phyloP scores from a whole-genome alignment of 805 yeast genomes.

The Schwanniomyces polymorphus region DNA sequence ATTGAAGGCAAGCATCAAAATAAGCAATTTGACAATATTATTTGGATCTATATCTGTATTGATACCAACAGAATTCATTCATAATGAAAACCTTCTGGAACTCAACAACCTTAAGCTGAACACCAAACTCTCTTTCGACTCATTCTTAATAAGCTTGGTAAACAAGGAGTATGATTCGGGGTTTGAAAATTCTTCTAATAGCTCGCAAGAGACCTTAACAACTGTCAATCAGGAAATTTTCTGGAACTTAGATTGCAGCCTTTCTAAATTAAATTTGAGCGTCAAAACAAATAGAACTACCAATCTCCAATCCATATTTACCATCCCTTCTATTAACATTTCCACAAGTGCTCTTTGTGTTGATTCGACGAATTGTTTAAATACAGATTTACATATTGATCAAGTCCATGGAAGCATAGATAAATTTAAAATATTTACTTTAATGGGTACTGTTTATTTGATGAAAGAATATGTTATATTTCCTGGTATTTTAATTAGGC shows the following conservation, averaged over 20 bases:
- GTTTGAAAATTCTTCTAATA: conserved; percentile 4
- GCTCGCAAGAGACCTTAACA: conserved; percentile 31
- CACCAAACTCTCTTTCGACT: conserved; percentile 18
- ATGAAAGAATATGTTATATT: conserved; percentile 26
- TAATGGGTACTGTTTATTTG: conserved; percentile 33
- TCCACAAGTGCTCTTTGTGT: conserved; percentile 7
- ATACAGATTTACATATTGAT: conserved; percentile 12
- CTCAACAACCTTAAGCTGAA: conserved; percentile 17
- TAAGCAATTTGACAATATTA: conserved; percentile 16
- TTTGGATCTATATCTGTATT: conserved; percentile 42
- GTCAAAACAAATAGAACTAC: conserved; percentile 6
- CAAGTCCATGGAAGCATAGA: conserved; percentile 22
- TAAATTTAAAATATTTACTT: conserved; percentile 27
- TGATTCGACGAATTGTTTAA: conserved; percentile 9
- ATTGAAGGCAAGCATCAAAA: conserved; percentile 17
- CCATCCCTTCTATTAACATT: conserved; percentile 20
- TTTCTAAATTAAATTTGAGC: conserved; percentile 17
- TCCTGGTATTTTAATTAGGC: conserved; percentile 25
- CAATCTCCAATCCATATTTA: conserved; percentile 10
- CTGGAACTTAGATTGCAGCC: conserved; percentile 1
- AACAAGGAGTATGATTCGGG: conserved; percentile 3
- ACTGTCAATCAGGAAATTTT: conserved; percentile 3
- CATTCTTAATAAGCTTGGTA: conserved; percentile 6
- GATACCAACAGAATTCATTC: conserved; percentile 22
- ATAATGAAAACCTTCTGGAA: conserved; percentile 12